These are phyloP conservation scores for Exophiala calicioides DNA, from an alignment of 2,329 filamentous ascomycete genomes.

Conservation along the genomic window DNA sequence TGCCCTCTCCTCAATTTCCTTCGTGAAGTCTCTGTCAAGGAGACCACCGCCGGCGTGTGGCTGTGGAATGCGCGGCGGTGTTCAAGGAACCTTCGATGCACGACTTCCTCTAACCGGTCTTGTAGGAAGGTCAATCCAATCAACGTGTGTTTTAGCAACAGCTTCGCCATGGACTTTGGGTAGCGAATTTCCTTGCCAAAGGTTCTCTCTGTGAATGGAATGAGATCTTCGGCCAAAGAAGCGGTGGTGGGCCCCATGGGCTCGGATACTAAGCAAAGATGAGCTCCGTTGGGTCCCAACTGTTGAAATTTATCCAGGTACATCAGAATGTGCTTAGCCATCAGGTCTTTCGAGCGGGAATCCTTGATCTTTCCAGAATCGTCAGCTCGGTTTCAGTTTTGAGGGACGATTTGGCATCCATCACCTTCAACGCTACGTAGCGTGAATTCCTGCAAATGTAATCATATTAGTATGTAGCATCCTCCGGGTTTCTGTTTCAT, in stretches of 20 bases:
- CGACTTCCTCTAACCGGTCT: no score
- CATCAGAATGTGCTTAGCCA: constrained; percentile 31
- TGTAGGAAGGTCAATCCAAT: constrained; percentile 32
- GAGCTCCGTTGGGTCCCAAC: constrained; percentile 31
- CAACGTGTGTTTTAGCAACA: constrained; percentile 33
- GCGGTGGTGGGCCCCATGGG: constrained; percentile 21
- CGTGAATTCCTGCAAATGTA: not conserved
- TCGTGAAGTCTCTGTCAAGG: no score
- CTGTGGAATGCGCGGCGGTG: no score
- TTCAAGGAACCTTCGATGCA: no score
- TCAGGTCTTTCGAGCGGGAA: constrained; percentile 5
- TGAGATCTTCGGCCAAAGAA: constrained; percentile 32
- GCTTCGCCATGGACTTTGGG: constrained; percentile 31
- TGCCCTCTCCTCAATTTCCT: no score
- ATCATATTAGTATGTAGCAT: not conserved
- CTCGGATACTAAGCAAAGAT: constrained; percentile 39
- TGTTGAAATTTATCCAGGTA: constrained; percentile 37
- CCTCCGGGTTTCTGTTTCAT: no score
- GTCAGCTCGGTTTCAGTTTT: constrained; percentile 1
- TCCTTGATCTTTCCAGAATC: constrained; percentile 11
- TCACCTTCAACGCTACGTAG: constrained; percentile 18
- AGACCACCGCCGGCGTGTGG: no score
- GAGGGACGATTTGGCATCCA: constrained; percentile 5
- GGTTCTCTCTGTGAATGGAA: constrained; percentile 25
- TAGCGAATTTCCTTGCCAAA: constrained; percentile 27